Percentiles rank a stretch among this genome's conserved stretches.
phyloP scores from a whole-genome alignment of 2,329 filamentous ascomycete species.

The Apiospora arundinis region DNA sequence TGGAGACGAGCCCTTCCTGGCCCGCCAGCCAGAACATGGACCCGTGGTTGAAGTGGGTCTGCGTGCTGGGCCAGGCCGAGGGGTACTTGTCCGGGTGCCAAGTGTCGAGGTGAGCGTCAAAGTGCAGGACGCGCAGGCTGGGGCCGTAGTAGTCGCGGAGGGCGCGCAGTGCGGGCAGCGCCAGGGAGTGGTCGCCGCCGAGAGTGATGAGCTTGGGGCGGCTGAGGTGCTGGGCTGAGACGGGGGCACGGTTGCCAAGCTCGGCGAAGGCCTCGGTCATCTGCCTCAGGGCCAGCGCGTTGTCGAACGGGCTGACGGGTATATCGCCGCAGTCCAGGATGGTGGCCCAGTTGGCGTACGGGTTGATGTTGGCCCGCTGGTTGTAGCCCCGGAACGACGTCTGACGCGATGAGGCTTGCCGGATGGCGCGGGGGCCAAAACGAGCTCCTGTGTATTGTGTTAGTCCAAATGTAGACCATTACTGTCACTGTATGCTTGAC shows the following conservation, averaged over 20 bases:
- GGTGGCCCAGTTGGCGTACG: constrained; percentile 78
- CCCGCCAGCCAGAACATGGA: constrained; percentile 92
- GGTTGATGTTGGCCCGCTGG: constrained; percentile 80
- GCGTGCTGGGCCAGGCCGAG: constrained; percentile 72
- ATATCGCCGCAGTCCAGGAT: constrained; percentile 92
- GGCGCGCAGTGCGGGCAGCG: constrained; percentile 72
- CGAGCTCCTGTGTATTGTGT: constrained; percentile 61
- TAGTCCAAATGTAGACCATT: not conserved
- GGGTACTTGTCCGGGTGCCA: constrained; percentile 86
- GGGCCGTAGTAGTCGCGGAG: constrained; percentile 66
- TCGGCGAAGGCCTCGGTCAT: constrained; percentile 84
- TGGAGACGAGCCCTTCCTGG: constrained; percentile 79
- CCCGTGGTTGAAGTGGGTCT: constrained; percentile 83
- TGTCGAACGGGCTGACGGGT: constrained; percentile 86
- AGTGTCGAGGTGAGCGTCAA: constrained; percentile 82
- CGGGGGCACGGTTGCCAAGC: constrained; percentile 56
- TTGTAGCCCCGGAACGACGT: constrained; percentile 84
- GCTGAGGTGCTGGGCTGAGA: constrained; percentile 36
- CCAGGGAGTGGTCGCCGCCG: constrained; percentile 76
- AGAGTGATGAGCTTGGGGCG: constrained; percentile 69
- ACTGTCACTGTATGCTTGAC: not conserved
- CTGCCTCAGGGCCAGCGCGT: constrained; percentile 78
- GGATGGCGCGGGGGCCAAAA: constrained; percentile 88
- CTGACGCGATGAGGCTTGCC: constrained; percentile 82
- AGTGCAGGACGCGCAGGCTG: constrained; percentile 74